Evolutionary conservation across 441 rosid species (phyloP).

Genomic region (Pelargonium cotyledonis): DNA sequence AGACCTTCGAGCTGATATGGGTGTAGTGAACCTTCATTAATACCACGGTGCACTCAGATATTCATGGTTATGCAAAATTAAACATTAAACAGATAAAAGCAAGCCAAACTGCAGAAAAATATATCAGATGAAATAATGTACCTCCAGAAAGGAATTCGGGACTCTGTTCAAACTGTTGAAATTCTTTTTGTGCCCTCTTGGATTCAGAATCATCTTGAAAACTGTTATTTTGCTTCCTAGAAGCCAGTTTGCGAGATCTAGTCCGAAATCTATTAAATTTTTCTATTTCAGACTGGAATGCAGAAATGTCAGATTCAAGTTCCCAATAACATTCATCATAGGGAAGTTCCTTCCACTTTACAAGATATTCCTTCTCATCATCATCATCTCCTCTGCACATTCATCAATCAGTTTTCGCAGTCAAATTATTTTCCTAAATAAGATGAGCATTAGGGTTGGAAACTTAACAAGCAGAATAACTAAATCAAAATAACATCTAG

Average conservation of each 20-base stretch:
- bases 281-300: constrained; percentile 86
- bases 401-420: constrained; percentile 20
- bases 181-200: constrained; percentile 62
- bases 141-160: constrained; percentile 95
- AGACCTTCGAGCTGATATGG: constrained; percentile 98
- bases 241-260: constrained; percentile 43
- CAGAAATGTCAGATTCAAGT: constrained; percentile 76
- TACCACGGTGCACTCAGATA: constrained; percentile 11
- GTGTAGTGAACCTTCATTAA: constrained; percentile 73
- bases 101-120: constrained; percentile 12
- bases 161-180: constrained; percentile 74
- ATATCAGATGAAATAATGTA: constrained; percentile 23
- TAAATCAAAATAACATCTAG: neutral
- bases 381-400: constrained; percentile 73
- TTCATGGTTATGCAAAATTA: constrained; percentile 5
- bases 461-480: neutral
- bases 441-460: neutral
- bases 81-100: constrained; percentile 15
- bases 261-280: constrained; percentile 61
- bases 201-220: constrained; percentile 40
- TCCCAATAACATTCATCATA: constrained; percentile 99
- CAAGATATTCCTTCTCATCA: constrained; percentile 69
- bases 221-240: constrained; percentile 44
- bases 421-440: neutral
- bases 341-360: constrained; percentile 90